phyloP scores from a whole-genome alignment of 1,139 yeast species.

The Taphrina flavorubra region DNA sequence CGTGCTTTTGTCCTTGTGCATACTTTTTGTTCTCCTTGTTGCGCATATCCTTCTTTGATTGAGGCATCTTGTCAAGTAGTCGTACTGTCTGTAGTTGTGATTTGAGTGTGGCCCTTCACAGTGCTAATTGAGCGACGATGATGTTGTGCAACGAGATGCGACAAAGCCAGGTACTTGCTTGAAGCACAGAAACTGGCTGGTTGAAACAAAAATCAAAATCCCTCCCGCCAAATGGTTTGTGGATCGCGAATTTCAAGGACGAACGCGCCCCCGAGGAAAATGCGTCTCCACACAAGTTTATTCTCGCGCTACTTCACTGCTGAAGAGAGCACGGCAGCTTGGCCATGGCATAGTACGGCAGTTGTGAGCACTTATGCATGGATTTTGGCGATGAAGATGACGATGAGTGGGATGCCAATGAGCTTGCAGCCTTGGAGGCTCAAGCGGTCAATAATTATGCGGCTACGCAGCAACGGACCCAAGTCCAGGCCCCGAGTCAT shows the following conservation, averaged over 20 bases:
- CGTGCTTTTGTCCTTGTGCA: background rate
- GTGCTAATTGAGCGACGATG: too few species aligned
- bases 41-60: conserved; percentile 40
- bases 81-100: too few species aligned
- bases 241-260: conserved; percentile 8
- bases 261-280: background rate
- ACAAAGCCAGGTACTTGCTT: background rate
- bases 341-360: background rate
- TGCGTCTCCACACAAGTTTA: conserved; percentile 1
- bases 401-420: conserved; percentile 34
- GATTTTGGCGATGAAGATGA: conserved; percentile 34
- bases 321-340: background rate
- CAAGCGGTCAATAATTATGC: conserved; percentile 29
- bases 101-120: too few species aligned
- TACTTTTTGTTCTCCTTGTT: conserved; percentile 24
- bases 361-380: conserved; percentile 15
- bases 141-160: background rate
- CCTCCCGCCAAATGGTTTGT: conserved; percentile 4
- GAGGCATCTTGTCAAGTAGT: conserved; percentile 19
- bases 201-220: background rate
- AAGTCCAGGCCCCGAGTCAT: background rate
- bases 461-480: conserved; percentile 23
- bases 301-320: background rate
- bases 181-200: background rate
- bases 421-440: conserved; percentile 31